Percentiles rank a stretch among this genome's conserved stretches.
Conservation (phyloP, 176 grass and related monocot genomes). For the Pontederia paniculata region DNA sequence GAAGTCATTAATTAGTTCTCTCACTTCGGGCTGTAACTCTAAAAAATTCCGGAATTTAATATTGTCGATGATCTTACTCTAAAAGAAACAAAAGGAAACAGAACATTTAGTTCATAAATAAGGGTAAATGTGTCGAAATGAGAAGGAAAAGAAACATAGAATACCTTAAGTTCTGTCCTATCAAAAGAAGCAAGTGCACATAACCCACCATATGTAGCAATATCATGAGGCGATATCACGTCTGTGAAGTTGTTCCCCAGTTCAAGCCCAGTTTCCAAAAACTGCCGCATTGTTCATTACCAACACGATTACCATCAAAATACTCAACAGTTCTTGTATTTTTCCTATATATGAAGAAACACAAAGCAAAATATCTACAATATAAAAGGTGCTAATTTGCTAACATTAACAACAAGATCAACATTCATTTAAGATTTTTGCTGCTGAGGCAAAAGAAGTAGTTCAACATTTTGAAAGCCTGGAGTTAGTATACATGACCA, state of each 20-base stretch:
- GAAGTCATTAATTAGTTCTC: conserved; percentile 93
- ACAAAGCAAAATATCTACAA: no score
- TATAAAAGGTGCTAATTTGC: no score
- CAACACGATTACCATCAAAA: not conserved
- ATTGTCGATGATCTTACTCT: conserved; percentile 89
- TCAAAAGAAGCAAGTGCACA: conserved; percentile 96
- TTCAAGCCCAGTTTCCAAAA: conserved; percentile 81
- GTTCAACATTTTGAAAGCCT: no score
- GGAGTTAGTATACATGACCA: no score
- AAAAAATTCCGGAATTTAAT: conserved; percentile 84
- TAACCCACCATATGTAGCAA: conserved; percentile 79
- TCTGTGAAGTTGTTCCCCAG: conserved; percentile 80
- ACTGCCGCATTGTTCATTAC: conserved; percentile 25
- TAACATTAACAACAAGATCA: no score
- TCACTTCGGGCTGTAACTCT: conserved; percentile 81
- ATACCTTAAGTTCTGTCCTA: conserved; percentile 85
- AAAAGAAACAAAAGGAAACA: conserved; percentile 17
- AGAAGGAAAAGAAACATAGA: conserved; percentile 7
- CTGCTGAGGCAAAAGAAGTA: no score
- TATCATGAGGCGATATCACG: conserved; percentile 84
- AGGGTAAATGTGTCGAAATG: conserved; percentile 2
- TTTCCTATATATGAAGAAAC: no score
- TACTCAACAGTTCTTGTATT: no score
- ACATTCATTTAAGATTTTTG: no score
- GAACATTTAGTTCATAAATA: not conserved